A percentile compares a stretch with the other conserved stretches of the same genome.
These are phyloP conservation scores for Aspergillus ellipticus DNA, from an alignment of 495 filamentous ascomycete species.

Conservation along the genomic window DNA sequence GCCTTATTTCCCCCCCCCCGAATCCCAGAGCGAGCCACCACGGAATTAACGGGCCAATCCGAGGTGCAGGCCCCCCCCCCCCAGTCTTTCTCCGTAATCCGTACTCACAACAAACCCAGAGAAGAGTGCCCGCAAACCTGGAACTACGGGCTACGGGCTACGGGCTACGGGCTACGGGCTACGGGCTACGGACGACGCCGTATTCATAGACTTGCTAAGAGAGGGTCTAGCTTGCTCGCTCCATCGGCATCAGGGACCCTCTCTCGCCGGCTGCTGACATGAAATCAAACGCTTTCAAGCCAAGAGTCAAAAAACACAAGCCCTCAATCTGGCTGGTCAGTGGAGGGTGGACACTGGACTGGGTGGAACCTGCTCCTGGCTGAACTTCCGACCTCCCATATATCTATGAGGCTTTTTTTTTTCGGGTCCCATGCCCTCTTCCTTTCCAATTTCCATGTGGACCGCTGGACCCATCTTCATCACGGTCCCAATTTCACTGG, in stretches of 20 bases:
- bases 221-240: neutral
- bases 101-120: too few species aligned
- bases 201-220: too few species aligned
- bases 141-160: too few species aligned
- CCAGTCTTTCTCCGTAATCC: neutral
- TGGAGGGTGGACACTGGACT: too few species aligned
- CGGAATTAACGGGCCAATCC: neutral
- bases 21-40: neutral
- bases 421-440: neutral
- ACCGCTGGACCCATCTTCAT: neutral
- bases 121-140: too few species aligned
- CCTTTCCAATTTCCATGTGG: neutral
- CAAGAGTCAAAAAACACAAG: too few species aligned
- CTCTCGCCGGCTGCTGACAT: too few species aligned
- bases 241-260: neutral
- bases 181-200: too few species aligned
- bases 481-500: neutral
- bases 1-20: too few species aligned
- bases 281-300: too few species aligned
- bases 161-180: too few species aligned
- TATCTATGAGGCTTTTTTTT: neutral
- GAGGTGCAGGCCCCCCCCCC: neutral
- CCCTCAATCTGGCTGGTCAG: neutral
- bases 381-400: neutral
- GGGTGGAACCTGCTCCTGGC: neutral